Percentiles rank a stretch among this genome's conserved stretches.
phyloP scores from a whole-genome alignment of 164 flowering plant genomes.

The Vitis vinifera region DNA sequence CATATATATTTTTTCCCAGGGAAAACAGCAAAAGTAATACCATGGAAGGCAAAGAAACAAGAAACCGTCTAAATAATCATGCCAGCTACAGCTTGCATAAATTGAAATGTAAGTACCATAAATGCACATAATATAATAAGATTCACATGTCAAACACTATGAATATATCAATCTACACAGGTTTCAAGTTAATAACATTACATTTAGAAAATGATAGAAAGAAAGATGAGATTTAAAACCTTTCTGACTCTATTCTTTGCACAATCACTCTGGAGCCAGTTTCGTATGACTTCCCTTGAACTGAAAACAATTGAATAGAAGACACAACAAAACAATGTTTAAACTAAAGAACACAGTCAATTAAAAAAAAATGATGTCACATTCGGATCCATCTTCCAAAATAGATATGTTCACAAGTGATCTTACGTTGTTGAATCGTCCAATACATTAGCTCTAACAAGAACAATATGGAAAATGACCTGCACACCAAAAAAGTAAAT shows the following conservation, averaged over 20 bases:
- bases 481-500: slow-evolving; percentile 1
- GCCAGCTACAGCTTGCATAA: no score
- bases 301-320: slow-evolving; percentile 26
- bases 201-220: not conserved
- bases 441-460: slow-evolving; percentile 22
- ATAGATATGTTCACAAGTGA: slow-evolving; percentile 5
- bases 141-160: no score
- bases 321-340: not conserved
- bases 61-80: no score
- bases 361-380: not conserved
- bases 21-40: no score
- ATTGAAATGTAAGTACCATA: no score
- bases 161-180: not conserved
- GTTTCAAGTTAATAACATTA: not conserved
- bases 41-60: no score
- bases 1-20: no score
- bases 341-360: not conserved
- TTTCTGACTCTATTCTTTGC: slow-evolving; percentile 30
- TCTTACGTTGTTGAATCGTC: slow-evolving; percentile 33
- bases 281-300: slow-evolving; percentile 21
- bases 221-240: slow-evolving; percentile 21
- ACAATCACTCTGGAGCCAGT: slow-evolving; percentile 33
- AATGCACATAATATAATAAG: no score
- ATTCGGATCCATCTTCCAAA: not conserved
- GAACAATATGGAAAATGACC: slow-evolving; percentile 13